Base-by-base conservation (phyloP, 2,329 filamentous ascomycete species). In the Alternaria alternata region DNA sequence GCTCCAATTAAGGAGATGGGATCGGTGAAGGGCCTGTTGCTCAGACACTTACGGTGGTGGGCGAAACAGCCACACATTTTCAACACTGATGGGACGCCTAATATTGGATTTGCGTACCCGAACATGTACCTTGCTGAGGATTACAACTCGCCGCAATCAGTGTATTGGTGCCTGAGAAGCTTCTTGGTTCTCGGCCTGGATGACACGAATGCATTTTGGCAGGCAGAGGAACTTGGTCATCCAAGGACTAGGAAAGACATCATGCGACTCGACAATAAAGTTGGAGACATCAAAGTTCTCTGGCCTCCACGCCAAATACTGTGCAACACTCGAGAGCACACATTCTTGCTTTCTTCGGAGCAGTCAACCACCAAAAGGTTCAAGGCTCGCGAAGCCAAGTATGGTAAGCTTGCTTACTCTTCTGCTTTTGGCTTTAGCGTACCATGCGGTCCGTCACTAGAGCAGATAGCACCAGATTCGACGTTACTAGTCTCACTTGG, bases 71-170 rank as follows among this genome's bases (percentile, higher is more conserved):
- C 67, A 6, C 76, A 83, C 44, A 81, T 85, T 1, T 86, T 86
- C 69, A 75, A 82, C 49, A 39, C 76, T 0, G 84, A 86, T 54
- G 83, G 83, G 0, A 84, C 82, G 0, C 48, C 86, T 20, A 85
- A 80, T 2, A 83, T 86, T 30, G 84, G 79, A 7, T 82, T 78
- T 52, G 65, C 74, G 3, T 81, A 79, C 38, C 78, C 78, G 9
- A 86, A 86, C 62, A 85, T 85, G 81, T 86, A 82, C 64, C 80
- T 87, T 79, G 76, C 77, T 32, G 85, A 87, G 66, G 82, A 85
- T 62, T 87, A 87, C 69, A 87, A 87, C 65, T 86, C 84, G 1
- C 84, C 85, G 0, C 85, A 87, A 62, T 86, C 84, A 0, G 76
- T 80, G 0, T 87, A 86, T 65, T 87, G 85, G 85, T 81, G 79